A percentile compares a stretch with the other conserved stretches of the same genome.
phyloP scores from a whole-genome alignment of 371 early-diverging fungal genomes.

The Nematocida parisii region DNA sequence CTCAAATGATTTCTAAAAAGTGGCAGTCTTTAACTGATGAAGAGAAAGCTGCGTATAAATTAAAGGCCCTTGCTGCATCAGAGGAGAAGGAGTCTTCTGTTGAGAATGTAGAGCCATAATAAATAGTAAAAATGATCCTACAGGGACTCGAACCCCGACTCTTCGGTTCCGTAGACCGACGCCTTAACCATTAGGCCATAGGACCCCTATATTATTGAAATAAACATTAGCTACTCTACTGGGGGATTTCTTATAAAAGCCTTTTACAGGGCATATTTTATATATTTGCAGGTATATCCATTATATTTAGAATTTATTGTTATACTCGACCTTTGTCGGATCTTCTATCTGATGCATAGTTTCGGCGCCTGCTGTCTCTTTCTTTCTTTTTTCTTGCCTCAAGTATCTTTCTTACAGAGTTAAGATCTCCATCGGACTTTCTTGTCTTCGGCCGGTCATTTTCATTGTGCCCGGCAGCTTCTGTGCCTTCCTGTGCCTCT shows the following conservation, averaged over 20 bases:
- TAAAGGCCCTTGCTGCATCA: slow-evolving; percentile 41
- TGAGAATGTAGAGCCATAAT: slow-evolving; percentile 47
- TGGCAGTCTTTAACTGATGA: slow-evolving; percentile 58
- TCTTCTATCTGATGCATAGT: not conserved
- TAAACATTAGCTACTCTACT: slow-evolving; percentile 49
- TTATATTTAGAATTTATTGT: not conserved
- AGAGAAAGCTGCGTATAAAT: slow-evolving; percentile 57
- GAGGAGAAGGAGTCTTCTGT: slow-evolving; percentile 17
- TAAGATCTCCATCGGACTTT: slow-evolving; percentile 26
- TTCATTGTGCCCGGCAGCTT: not conserved
- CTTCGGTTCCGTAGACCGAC: slow-evolving; percentile 64
- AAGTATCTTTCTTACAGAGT: slow-evolving; percentile 33
- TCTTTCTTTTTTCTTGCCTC: slow-evolving; percentile 24
- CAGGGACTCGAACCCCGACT: slow-evolving; percentile 55
- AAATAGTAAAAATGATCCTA: slow-evolving; percentile 48
- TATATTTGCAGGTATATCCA: slow-evolving; percentile 53
- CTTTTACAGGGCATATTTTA: slow-evolving; percentile 45
- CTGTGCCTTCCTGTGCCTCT: slow-evolving; percentile 4
- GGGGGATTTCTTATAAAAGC: not conserved
- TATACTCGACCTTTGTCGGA: not conserved
- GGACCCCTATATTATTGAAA: slow-evolving; percentile 50
- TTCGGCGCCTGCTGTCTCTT: slow-evolving; percentile 17
- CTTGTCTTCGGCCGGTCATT: slow-evolving; percentile 13
- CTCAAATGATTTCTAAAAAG: slow-evolving; percentile 59
- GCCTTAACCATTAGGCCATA: slow-evolving; percentile 67